Evolutionary conservation across 1,139 yeast genomes (phyloP).

Genomic region (Yamadazyma pseudoaaseri): DNA sequence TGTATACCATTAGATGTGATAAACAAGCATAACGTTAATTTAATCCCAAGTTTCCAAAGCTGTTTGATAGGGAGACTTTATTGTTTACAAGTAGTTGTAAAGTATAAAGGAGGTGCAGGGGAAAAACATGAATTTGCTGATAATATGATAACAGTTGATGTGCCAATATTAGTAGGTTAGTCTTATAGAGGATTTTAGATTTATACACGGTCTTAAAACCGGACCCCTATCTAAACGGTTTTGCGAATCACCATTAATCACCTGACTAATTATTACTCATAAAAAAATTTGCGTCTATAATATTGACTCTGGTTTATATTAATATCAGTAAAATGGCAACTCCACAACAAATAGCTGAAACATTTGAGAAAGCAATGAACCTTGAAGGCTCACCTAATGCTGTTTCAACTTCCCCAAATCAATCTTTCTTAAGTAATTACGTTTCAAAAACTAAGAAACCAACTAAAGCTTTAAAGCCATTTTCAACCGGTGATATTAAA

Average conservation of each 20-base stretch:
- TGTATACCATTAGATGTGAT: conserved; percentile 29
- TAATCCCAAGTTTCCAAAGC: conserved; percentile 44
- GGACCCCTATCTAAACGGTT: not conserved
- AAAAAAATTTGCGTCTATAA: conserved; percentile 2
- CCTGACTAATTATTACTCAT: conserved; percentile 6
- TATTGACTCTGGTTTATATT: conserved; percentile 10
- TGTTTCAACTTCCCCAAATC: conserved; percentile 73
- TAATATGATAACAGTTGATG: conserved; percentile 36
- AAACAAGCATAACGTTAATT: conserved; percentile 40
- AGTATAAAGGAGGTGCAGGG: conserved; percentile 38
- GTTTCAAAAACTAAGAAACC: conserved; percentile 44
- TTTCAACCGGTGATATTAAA: conserved; percentile 88
- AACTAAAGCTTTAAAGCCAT: conserved; percentile 78
- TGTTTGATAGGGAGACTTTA: conserved; percentile 45
- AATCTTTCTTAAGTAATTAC: conserved; percentile 48
- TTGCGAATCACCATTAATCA: conserved; percentile 2
- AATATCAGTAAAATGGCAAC: conserved; percentile 53
- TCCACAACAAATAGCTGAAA: conserved; percentile 65
- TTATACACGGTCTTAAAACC: not conserved
- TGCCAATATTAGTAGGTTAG: conserved; percentile 44
- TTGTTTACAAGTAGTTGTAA: conserved; percentile 39
- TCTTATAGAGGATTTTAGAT: not conserved
- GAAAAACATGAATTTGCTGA: conserved; percentile 36
- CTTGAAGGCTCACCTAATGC: conserved; percentile 62
- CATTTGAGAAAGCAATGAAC: conserved; percentile 54